A percentile compares a stretch with the other conserved stretches of the same genome.
These are phyloP conservation scores for Globisporangium heterothallicum DNA, from an alignment of 352 stramenopile species.

Conservation along the genomic window DNA sequence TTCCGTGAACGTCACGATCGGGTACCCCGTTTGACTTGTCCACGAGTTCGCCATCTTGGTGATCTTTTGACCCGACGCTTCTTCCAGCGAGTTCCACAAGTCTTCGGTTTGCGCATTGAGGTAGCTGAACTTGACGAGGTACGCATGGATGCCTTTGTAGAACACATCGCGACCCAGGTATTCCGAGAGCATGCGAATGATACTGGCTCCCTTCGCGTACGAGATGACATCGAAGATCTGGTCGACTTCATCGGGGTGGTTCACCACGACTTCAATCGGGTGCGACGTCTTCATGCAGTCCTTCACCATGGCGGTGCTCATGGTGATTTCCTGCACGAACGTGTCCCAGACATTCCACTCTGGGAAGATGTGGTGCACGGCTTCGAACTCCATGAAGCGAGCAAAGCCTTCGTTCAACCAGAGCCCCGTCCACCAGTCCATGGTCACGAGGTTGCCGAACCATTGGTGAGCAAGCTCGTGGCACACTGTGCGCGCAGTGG, in stretches of 20 bases:
- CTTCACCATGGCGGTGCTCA: conserved; percentile 85
- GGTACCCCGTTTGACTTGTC: conserved; percentile 94
- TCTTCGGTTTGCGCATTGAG: conserved; percentile 93
- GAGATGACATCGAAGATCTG: conserved; percentile 98
- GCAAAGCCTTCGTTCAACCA: conserved; percentile 99
- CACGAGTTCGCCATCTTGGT: conserved; percentile 89
- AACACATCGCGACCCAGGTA: conserved; percentile 74
- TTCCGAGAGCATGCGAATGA: conserved; percentile 78
- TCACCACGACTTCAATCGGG: conserved; percentile 94
- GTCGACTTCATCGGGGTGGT: conserved; percentile 93
- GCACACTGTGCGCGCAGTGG: conserved; percentile 92
- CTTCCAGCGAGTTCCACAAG: conserved; percentile 92
- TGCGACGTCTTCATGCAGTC: conserved; percentile 91
- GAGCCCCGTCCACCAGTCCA: conserved; percentile 95
- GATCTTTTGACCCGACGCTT: conserved; percentile 88
- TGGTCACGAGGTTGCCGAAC: conserved; percentile 99
- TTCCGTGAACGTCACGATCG: conserved; percentile 78
- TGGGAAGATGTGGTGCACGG: conserved; percentile 90
- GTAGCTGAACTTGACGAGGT: conserved; percentile 93
- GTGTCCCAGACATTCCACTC: conserved; percentile 96
- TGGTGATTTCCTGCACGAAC: conserved; percentile 86
- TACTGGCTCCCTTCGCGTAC: conserved; percentile 90
- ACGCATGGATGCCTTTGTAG: conserved; percentile 87
- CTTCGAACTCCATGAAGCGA: conserved; percentile 94
- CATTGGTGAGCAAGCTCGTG: conserved; percentile 98